Evolutionary conservation across 2,329 filamentous ascomycete species (phyloP).

Genomic region (Fusarium sambucinum): DNA sequence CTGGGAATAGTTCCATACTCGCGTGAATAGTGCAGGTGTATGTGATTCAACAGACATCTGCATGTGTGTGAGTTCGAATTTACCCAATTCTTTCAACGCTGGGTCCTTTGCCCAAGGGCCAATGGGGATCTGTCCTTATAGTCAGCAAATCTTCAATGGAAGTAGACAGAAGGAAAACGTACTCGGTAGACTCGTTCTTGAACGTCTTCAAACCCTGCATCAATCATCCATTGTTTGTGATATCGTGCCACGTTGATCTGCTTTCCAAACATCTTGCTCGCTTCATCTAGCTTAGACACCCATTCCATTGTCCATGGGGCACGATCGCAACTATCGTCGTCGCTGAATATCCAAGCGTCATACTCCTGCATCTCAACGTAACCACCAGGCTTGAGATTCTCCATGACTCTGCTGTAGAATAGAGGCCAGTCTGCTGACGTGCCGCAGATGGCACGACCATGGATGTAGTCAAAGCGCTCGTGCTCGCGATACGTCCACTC

Average conservation of each 20-base stretch:
- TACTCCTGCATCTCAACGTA: slow-evolving; percentile 57
- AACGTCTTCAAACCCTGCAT: slow-evolving; percentile 55
- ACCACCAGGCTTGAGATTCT: slow-evolving; percentile 52
- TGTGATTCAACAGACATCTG: slow-evolving; percentile 59
- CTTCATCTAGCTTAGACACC: slow-evolving; percentile 53
- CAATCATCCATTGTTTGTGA: slow-evolving; percentile 55
- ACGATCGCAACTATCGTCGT: slow-evolving; percentile 54
- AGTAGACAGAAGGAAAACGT: background rate
- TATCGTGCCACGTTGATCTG: slow-evolving; percentile 54
- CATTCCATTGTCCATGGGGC: slow-evolving; percentile 57
- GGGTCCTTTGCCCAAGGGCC: slow-evolving; percentile 56
- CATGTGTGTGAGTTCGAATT: slow-evolving; percentile 56
- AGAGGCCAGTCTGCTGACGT: slow-evolving; percentile 51
- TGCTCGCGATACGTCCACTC: slow-evolving; percentile 49
- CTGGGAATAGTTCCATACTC: slow-evolving; percentile 54
- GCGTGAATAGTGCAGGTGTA: slow-evolving; percentile 56
- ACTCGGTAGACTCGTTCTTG: slow-evolving; percentile 38
- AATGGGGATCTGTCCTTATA: slow-evolving; percentile 51
- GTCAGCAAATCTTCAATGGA: fast-evolving
- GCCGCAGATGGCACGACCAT: slow-evolving; percentile 52
- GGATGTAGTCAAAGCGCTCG: slow-evolving; percentile 55
- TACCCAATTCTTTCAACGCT: slow-evolving; percentile 53
- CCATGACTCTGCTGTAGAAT: slow-evolving; percentile 49
- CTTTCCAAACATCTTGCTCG: slow-evolving; percentile 55
- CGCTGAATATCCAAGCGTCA: slow-evolving; percentile 55